phyloP scores from a whole-genome alignment of 331 rosid species.

The Erythrophleum ivorense region DNA sequence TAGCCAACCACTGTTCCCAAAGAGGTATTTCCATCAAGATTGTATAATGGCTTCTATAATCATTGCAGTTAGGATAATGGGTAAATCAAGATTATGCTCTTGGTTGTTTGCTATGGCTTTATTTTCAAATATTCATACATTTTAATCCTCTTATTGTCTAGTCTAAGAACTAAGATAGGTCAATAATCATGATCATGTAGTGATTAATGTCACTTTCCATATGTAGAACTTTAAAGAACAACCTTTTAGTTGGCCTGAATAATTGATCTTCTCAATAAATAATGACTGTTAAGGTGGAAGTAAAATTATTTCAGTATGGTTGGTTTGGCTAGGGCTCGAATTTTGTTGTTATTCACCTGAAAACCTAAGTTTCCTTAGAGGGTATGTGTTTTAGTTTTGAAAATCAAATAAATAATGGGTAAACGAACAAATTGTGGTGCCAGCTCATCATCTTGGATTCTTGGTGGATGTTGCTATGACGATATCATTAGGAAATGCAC shows the following conservation, averaged over 20 bases:
- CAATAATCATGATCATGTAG: not conserved
- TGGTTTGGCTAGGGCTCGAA: conserved; percentile 15
- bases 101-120: conserved; percentile 1
- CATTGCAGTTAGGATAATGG: not conserved
- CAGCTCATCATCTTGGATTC: not conserved
- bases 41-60: conserved; percentile 1
- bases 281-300: conserved; percentile 13
- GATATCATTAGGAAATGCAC: conserved; percentile 23
- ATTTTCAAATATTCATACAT: not conserved
- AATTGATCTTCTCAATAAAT: conserved; percentile 31
- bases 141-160: conserved; percentile 25
- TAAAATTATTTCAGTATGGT: conserved; percentile 4
- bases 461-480: not conserved
- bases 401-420: not conserved
- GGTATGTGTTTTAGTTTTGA: not conserved
- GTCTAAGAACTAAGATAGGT: not conserved
- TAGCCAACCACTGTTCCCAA: conserved; percentile 21
- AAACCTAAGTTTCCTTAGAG: not conserved
- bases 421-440: conserved; percentile 20
- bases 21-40: not conserved
- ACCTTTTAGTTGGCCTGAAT: not conserved
- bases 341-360: conserved; percentile 10
- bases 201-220: not conserved
- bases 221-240: not conserved
- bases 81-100: not conserved